phyloP scores from a whole-genome alignment of 495 filamentous ascomycete genomes.

The Xylaria longipes region DNA sequence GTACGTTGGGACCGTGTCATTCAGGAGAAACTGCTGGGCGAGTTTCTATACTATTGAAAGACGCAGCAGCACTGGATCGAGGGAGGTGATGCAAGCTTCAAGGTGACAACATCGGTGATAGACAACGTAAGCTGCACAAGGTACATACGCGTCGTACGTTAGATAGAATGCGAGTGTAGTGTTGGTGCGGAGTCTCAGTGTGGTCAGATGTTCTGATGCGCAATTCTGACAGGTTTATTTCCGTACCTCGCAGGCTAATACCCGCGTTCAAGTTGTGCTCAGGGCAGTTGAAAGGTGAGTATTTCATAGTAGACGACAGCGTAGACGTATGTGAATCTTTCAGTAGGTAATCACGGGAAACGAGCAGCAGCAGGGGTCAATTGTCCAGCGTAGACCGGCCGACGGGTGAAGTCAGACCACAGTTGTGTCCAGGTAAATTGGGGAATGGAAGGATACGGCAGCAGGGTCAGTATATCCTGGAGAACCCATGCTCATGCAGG shows the following conservation, averaged over 20 bases:
- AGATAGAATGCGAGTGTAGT: background rate
- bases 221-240: background rate
- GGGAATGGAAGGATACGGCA: conserved; percentile 10
- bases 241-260: conserved; percentile 7
- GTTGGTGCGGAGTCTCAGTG: background rate
- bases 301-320: conserved; percentile 5
- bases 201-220: conserved; percentile 15
- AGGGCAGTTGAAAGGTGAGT: background rate
- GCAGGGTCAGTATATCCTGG: conserved; percentile 9
- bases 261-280: background rate
- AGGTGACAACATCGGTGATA: conserved; percentile 8
- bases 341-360: background rate
- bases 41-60: background rate
- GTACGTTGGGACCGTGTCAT: background rate
- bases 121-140: conserved; percentile 3
- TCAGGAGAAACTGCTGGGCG: background rate
- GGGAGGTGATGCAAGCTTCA: conserved; percentile 10
- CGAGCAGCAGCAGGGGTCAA: background rate
- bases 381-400: background rate
- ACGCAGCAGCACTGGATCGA: background rate
- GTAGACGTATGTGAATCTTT: background rate
- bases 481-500: conserved; percentile 18
- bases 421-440: conserved; percentile 8
- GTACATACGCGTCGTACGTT: conserved; percentile 11
- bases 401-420: conserved; percentile 21